Percentiles rank a stretch among this genome's conserved stretches.
These are phyloP conservation scores for Suhomyces bolitotheri DNA, from an alignment of 1,139 yeast species.

Conservation along the genomic window DNA sequence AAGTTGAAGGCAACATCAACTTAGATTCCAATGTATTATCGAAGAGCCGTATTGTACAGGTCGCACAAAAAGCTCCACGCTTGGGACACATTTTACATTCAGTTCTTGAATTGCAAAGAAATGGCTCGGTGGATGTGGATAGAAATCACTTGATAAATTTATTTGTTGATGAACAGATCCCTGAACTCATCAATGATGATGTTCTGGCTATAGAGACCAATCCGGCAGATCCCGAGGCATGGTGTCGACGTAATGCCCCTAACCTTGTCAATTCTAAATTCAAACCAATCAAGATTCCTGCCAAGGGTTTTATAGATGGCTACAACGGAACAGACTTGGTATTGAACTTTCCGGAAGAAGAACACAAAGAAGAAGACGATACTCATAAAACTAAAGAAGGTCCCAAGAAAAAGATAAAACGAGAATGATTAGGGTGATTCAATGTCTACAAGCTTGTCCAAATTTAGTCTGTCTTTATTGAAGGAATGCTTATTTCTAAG, in stretches of 20 bases:
- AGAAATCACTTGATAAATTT: conserved; percentile 18
- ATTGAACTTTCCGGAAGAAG: conserved; percentile 11
- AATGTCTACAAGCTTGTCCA: no score
- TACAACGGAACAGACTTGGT: conserved; percentile 14
- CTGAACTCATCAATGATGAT: conserved; percentile 45
- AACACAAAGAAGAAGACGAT: conserved; percentile 1
- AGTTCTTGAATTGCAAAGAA: conserved; percentile 7
- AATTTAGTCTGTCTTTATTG: no score
- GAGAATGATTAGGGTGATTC: conserved; percentile 3
- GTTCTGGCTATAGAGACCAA: conserved; percentile 34
- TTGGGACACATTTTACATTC: conserved; percentile 7
- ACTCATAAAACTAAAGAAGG: conserved; percentile 2
- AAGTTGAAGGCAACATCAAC: conserved; percentile 4
- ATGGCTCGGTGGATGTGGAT: conserved; percentile 8
- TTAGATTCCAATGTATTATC: conserved; percentile 1
- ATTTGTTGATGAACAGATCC: conserved; percentile 31
- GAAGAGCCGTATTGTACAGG: neutral
- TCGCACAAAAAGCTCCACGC: conserved; percentile 10
- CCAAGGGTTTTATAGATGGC: conserved; percentile 13
- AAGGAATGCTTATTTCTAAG: no score
- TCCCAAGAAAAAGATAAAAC: conserved; percentile 3
- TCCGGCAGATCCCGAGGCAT: conserved; percentile 42
- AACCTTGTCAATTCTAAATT: conserved; percentile 37
- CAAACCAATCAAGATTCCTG: conserved; percentile 31
- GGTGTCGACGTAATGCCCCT: conserved; percentile 42